Percentiles rank a stretch among this genome's conserved stretches.
Conservation (phyloP, 495 filamentous ascomycete genomes). For the Penicillium cataractarum region DNA sequence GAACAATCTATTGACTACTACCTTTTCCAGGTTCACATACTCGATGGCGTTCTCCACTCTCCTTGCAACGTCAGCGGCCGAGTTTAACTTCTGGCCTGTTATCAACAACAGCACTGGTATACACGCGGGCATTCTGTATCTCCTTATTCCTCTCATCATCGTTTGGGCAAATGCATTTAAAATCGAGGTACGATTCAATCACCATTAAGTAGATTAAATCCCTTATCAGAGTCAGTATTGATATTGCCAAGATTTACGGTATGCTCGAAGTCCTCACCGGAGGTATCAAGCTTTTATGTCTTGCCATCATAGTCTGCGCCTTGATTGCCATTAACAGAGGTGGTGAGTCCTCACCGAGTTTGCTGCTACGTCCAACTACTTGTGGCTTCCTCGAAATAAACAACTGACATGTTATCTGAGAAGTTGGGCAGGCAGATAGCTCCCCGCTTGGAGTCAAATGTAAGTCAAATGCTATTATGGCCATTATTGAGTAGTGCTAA, state of each 20-base stretch:
- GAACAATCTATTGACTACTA: constrained; percentile 25
- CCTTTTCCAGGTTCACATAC: constrained; percentile 26
- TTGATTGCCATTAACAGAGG: not conserved
- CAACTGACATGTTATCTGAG: not conserved
- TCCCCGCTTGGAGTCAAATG: not conserved
- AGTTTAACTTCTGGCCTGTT: not conserved
- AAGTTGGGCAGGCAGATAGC: not conserved
- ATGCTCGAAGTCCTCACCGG: not conserved
- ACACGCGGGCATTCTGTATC: not conserved
- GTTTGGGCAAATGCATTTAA: not conserved
- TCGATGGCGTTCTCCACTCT: constrained; percentile 20
- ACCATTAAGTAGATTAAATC: not conserved
- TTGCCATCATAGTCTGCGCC: not conserved
- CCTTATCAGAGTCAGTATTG: not conserved
- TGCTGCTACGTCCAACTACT: not conserved
- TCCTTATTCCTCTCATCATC: not conserved
- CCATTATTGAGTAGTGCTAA: not conserved
- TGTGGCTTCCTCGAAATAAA: not conserved
- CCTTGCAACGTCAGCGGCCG: not conserved
- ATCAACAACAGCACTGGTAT: not conserved
- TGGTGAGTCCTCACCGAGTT: not conserved
- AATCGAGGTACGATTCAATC: not conserved
- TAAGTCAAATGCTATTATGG: not conserved
- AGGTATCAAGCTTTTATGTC: not conserved
- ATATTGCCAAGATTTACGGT: not conserved